These are phyloP conservation scores for Talaromyces sp. DNA, from an alignment of 2,329 filamentous ascomycete species.

Conservation along the genomic window DNA sequence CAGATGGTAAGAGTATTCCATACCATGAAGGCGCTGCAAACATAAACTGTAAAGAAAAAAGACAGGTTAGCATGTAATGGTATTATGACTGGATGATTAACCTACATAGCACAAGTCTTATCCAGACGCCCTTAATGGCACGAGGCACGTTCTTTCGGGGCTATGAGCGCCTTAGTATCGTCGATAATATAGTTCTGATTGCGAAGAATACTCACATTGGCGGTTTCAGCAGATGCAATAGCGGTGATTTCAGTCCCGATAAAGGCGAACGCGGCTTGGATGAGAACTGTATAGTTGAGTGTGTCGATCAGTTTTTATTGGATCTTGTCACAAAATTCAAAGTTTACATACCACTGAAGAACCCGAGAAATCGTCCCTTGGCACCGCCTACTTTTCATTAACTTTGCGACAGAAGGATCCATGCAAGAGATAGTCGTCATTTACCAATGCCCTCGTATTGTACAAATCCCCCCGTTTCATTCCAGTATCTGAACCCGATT, in stretches of 20 bases:
- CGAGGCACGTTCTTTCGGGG: constrained; percentile 20
- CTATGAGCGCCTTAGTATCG: constrained; percentile 6
- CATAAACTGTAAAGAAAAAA: background rate
- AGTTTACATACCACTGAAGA: constrained; percentile 16
- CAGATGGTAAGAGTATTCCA: background rate
- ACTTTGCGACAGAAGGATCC: background rate
- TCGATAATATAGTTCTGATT: background rate
- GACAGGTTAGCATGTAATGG: background rate
- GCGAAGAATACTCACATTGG: constrained; percentile 16
- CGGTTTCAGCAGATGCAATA: constrained; percentile 21
- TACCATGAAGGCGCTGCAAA: constrained; percentile 15
- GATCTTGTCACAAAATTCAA: background rate
- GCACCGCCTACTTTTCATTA: constrained; percentile 16
- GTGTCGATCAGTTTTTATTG: background rate
- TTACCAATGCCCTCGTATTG: constrained; percentile 38
- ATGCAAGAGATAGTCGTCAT: background rate
- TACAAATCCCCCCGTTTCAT: constrained; percentile 48
- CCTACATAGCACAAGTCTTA: constrained; percentile 21
- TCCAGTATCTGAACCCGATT: constrained; percentile 52
- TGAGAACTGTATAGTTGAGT: constrained; percentile 14
- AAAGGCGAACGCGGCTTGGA: constrained; percentile 23
- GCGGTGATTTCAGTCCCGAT: constrained; percentile 23
- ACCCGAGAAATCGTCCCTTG: constrained; percentile 23
- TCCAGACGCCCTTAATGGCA: constrained; percentile 22
- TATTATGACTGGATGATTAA: background rate